A percentile compares a stretch with the other conserved stretches of the same genome.
Conservation (phyloP, 2,329 filamentous ascomycete genomes). For the Stemphylium lycopersici region DNA sequence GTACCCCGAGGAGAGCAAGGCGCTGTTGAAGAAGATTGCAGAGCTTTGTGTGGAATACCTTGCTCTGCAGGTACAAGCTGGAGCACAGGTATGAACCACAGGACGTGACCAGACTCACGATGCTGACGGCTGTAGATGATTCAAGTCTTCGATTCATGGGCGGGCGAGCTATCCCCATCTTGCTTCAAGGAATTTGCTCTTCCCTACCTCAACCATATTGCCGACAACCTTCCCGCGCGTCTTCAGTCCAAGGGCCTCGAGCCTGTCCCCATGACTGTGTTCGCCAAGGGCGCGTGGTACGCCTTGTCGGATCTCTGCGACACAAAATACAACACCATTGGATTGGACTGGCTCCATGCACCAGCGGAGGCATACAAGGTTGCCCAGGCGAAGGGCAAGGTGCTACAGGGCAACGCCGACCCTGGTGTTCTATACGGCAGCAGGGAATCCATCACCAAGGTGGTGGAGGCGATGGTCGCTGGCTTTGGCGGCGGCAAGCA, state of each 20-base stretch:
- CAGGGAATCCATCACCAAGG: conserved; percentile 77
- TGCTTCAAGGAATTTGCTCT: conserved; percentile 85
- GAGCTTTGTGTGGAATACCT: conserved; percentile 95
- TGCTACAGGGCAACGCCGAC: conserved; percentile 94
- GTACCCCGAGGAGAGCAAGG: conserved; percentile 80
- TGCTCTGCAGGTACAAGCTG: conserved; percentile 88
- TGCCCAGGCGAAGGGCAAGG: conserved; percentile 71
- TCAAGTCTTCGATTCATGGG: conserved; percentile 99
- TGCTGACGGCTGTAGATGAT: conserved; percentile 65
- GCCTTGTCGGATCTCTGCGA: conserved; percentile 86
- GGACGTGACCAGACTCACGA: background rate
- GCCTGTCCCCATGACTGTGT: conserved; percentile 93
- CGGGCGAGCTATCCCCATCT: conserved; percentile 84
- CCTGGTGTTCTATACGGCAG: conserved; percentile 91
- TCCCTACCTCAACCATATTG: conserved; percentile 85
- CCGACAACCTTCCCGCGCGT: conserved; percentile 75
- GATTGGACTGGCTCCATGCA: conserved; percentile 93
- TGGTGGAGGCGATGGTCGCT: conserved; percentile 83
- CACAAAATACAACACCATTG: conserved; percentile 90
- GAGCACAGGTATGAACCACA: conserved; percentile 71
- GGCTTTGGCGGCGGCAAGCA: conserved; percentile 84
- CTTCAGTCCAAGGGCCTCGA: conserved; percentile 77
- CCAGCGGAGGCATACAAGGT: conserved; percentile 82
- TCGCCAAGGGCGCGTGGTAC: conserved; percentile 97
- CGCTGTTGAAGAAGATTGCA: conserved; percentile 85